phyloP scores from a whole-genome alignment of 306 rosid genomes.

The Fragaria ananassa region DNA sequence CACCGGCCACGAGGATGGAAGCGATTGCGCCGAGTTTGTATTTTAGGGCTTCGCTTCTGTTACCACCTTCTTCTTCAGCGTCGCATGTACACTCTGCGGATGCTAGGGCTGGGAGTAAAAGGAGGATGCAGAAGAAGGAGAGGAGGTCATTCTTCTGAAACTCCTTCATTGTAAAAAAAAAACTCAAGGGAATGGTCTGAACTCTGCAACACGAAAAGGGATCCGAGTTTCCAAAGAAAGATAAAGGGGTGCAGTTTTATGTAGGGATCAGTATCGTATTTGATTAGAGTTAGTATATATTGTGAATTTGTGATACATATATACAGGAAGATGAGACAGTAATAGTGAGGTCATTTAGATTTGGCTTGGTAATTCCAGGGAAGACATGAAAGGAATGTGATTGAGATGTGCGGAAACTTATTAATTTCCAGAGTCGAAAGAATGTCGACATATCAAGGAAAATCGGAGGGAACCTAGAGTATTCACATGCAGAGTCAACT shows the following conservation, averaged over 20 bases:
- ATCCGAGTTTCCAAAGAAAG: too few relatives aligned
- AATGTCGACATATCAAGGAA: too few relatives aligned
- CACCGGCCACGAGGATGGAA: constrained; percentile 50
- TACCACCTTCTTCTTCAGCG: not conserved
- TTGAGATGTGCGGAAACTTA: not conserved
- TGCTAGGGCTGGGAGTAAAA: constrained; percentile 23
- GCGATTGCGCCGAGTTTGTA: constrained; percentile 51
- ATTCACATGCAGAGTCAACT: too few relatives aligned
- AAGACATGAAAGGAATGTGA: not conserved
- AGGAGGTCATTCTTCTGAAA: not conserved
- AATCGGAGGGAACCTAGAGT: too few relatives aligned
- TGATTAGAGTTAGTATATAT: too few relatives aligned
- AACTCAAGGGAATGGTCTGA: not conserved
- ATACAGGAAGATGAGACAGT: too few relatives aligned
- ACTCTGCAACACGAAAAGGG: not conserved
- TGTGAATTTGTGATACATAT: too few relatives aligned
- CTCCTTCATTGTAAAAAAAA: not conserved
- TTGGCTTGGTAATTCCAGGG: too few relatives aligned
- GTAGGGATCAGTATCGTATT: too few relatives aligned
- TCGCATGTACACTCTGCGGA: constrained; percentile 44
- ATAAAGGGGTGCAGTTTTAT: too few relatives aligned
- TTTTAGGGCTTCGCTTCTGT: constrained; percentile 33
- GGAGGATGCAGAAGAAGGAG: not conserved
- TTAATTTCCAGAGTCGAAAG: too few relatives aligned
- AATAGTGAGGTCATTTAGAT: too few relatives aligned